Evolutionary conservation across 2,329 filamentous ascomycete genomes (phyloP), one percentile per base, ranked within the genome.

Genomic region (Arthrobotrys pseudoclavata): DNA sequence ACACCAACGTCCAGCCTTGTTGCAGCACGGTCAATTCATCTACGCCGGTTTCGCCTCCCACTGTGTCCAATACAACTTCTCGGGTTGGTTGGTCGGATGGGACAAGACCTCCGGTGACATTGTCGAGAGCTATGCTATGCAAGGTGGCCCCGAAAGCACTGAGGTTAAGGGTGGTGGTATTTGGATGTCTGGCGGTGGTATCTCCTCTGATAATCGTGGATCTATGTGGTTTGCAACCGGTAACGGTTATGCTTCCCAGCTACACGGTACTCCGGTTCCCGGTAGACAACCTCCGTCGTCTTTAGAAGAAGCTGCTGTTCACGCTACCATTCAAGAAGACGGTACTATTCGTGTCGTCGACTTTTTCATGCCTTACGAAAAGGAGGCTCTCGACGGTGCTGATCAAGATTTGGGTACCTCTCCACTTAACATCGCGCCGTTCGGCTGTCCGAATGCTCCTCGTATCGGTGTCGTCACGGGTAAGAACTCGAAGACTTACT

Each of bases 321-420:
- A 87, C 78, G 85, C 86, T 82, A 85, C 83, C 0, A 84, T 87
- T 60, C 84, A 84, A 62, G 82, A 80, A 6, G 83, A 86, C 66
- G 86, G 86, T 5, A 85, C 82, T 29, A 79, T 87, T 1, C 83
- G 82, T 0, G 81, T 85, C 3, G 83, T 85, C 3, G 86, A 87
- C 80, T 87, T 86, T 77, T 87, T 87, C 80, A 86, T 87, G 84
- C 86, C 86, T 0, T 85, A 83, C 80, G 86, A 87, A 70, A 87
- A 87, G 74, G 83, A 83, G n/a, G 83, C 85, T 20, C 81, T 87
- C 2, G 86, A 87, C 79, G 86, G 86, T 40, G 85, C 84, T 26
- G 86, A 87, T 81, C 85, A 86, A 69, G 86, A 87, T 82, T 82
- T 87, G 4, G 86, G 86, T 10, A 86, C 86, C 0, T 84, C 82